Percentiles rank a stretch among this genome's conserved stretches.
phyloP scores from a whole-genome alignment of 2,329 filamentous ascomycete species.

The Ilyonectria sp. region DNA sequence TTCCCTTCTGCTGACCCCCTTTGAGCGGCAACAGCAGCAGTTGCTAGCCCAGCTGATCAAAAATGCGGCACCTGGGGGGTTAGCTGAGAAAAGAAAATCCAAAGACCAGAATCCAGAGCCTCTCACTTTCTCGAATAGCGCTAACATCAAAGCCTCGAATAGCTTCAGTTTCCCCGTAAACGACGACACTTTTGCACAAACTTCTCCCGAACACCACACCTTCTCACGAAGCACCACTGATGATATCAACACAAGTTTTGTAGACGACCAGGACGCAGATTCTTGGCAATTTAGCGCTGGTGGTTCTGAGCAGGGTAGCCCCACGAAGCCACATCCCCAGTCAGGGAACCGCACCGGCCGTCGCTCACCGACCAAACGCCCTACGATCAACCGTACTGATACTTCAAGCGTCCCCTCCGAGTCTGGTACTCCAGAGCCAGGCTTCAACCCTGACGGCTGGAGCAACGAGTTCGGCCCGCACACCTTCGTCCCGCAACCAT shows the following conservation, averaged over 20 bases:
- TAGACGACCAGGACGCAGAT: conserved; percentile 61
- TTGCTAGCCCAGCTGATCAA: conserved; percentile 57
- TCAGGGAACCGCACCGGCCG: conserved; percentile 59
- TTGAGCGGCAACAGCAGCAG: conserved; percentile 59
- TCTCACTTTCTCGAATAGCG: conserved; percentile 30
- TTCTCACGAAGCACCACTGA: conserved; percentile 69
- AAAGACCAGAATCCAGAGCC: conserved; percentile 13
- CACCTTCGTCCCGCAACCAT: conserved; percentile 66
- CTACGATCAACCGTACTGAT: conserved; percentile 41
- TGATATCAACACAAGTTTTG: conserved; percentile 75
- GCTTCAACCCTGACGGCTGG: conserved; percentile 70
- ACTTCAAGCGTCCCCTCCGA: conserved; percentile 42
- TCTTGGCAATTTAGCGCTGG: conserved; percentile 70
- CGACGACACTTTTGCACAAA: conserved; percentile 57
- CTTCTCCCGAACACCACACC: conserved; percentile 54
- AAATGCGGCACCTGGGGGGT: conserved; percentile 42
- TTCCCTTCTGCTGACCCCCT: conserved; percentile 50
- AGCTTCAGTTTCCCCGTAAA: conserved; percentile 68
- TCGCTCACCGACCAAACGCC: conserved; percentile 56
- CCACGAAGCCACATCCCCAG: conserved; percentile 52
- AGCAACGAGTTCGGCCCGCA: conserved; percentile 67
- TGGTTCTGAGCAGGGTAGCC: conserved; percentile 50
- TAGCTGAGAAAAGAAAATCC: conserved; percentile 33
- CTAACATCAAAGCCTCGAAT: conserved; percentile 53
- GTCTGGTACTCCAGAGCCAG: conserved; percentile 45